A percentile compares a stretch with the other conserved stretches of the same genome.
Conservation (phyloP, 2,329 filamentous ascomycete species). For the Fusarium pilosicola region DNA sequence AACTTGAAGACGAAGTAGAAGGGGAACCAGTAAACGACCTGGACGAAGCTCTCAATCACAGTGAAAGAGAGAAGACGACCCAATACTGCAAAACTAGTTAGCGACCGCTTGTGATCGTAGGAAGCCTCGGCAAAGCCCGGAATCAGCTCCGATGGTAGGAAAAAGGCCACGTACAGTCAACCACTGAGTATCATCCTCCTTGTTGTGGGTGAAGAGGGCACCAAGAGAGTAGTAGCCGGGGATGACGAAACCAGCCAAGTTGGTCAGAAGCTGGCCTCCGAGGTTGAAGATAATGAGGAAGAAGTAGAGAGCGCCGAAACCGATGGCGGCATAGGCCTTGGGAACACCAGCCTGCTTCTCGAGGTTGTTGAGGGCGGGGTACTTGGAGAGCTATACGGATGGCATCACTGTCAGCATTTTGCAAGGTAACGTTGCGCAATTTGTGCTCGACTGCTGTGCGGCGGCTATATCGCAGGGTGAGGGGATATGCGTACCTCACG, state of each 20-base stretch:
- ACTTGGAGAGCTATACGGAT: constrained; percentile 78
- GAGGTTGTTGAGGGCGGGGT: constrained; percentile 83
- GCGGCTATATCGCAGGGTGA: constrained; percentile 3
- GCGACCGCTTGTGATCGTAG: constrained; percentile 29
- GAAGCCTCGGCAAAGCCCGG: not conserved
- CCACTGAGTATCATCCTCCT: constrained; percentile 85
- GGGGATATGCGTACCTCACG: constrained; percentile 71
- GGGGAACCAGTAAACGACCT: constrained; percentile 92
- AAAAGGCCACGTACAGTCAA: constrained; percentile 66
- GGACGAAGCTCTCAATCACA: constrained; percentile 83
- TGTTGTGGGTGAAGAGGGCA: constrained; percentile 77
- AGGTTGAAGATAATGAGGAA: constrained; percentile 95
- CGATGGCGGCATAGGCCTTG: constrained; percentile 86
- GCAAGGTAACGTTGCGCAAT: constrained; percentile 19
- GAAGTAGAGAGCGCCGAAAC: constrained; percentile 82
- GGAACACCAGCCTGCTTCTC: constrained; percentile 85
- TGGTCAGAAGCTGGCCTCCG: constrained; percentile 86
- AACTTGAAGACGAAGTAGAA: constrained; percentile 99
- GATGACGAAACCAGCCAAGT: constrained; percentile 84
- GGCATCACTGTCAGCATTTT: constrained; percentile 41
- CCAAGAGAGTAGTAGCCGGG: constrained; percentile 86
- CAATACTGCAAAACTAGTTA: constrained; percentile 72
- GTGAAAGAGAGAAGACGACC: constrained; percentile 88
- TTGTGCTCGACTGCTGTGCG: constrained; percentile 19
- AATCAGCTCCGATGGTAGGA: constrained; percentile 3